Conservation (phyloP, 2,329 filamentous ascomycete species). For the Aureobasidium lini region DNA sequence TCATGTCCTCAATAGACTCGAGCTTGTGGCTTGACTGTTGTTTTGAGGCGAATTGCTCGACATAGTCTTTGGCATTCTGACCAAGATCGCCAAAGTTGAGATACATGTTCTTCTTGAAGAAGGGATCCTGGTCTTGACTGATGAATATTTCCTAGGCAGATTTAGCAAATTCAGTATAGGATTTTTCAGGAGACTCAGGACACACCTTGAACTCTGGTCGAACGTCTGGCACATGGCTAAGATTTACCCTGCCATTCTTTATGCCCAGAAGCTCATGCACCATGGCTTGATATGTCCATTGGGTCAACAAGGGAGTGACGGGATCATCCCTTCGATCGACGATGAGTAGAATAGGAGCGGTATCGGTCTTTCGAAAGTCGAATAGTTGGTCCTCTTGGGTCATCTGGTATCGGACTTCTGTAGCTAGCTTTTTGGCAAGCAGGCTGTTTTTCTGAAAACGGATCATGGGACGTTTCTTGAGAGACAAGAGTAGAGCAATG, state of each 20-base stretch:
- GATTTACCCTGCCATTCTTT: constrained; percentile 85
- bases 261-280: constrained; percentile 94
- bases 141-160: constrained; percentile 72
- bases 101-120: constrained; percentile 99
- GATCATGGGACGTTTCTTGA: constrained; percentile 96
- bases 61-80: constrained; percentile 96
- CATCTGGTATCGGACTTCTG: constrained; percentile 85
- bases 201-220: constrained; percentile 67
- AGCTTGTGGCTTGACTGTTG: constrained; percentile 96
- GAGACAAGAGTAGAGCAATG: constrained; percentile 71
- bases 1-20: constrained; percentile 97
- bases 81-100: constrained; percentile 94
- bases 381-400: constrained; percentile 95
- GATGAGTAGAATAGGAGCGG: constrained; percentile 83
- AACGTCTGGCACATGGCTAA: constrained; percentile 76
- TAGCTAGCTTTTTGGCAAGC: constrained; percentile 84
- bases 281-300: constrained; percentile 99
- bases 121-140: constrained; percentile 94
- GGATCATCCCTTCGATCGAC: constrained; percentile 90
- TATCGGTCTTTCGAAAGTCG: constrained; percentile 91
- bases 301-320: constrained; percentile 85
- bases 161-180: background rate
- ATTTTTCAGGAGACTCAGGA: background rate
- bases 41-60: constrained; percentile 95
- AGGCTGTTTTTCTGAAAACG: constrained; percentile 87